Percentiles rank a stretch among this genome's conserved stretches.
phyloP scores from a whole-genome alignment of 73 alveolate species.

The Paraurostyla sp. region DNA sequence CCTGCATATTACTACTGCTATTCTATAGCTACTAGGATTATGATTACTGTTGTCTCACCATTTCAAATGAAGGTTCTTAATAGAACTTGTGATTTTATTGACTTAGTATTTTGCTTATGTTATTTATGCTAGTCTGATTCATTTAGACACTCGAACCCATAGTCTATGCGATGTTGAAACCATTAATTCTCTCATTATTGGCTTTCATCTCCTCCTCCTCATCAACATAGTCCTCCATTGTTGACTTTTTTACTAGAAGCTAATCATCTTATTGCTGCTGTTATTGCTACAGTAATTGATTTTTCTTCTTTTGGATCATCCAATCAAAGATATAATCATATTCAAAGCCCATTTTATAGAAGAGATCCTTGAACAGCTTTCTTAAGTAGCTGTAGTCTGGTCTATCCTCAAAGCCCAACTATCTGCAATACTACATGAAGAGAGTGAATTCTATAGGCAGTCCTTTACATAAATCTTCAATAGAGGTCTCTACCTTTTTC shows the following conservation, averaged over 20 bases:
- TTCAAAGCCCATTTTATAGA: constrained; percentile 56
- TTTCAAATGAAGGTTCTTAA: no score
- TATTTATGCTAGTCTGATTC: no score
- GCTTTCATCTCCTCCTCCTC: background rate
- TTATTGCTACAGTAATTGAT: background rate
- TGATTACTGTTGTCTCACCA: no score
- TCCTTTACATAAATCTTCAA: constrained; percentile 84
- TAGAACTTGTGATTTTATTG: no score
- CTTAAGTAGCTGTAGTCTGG: constrained; percentile 85
- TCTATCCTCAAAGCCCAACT: constrained; percentile 79
- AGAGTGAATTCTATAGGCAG: constrained; percentile 90
- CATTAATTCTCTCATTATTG: background rate
- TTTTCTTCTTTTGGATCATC: constrained; percentile 55
- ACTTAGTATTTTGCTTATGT: no score
- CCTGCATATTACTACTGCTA: no score
- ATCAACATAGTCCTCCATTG: background rate
- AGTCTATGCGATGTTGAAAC: background rate
- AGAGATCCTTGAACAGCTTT: constrained; percentile 70
- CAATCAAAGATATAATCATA: constrained; percentile 69
- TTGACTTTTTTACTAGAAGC: background rate
- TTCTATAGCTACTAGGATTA: no score
- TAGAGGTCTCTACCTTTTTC: constrained; percentile 75
- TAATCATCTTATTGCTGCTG: background rate
- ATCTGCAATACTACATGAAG: constrained; percentile 67
- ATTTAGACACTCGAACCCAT: no score